phyloP scores from a whole-genome alignment of 768 basidiomycete species.

The Xanthoconium stramineum region DNA sequence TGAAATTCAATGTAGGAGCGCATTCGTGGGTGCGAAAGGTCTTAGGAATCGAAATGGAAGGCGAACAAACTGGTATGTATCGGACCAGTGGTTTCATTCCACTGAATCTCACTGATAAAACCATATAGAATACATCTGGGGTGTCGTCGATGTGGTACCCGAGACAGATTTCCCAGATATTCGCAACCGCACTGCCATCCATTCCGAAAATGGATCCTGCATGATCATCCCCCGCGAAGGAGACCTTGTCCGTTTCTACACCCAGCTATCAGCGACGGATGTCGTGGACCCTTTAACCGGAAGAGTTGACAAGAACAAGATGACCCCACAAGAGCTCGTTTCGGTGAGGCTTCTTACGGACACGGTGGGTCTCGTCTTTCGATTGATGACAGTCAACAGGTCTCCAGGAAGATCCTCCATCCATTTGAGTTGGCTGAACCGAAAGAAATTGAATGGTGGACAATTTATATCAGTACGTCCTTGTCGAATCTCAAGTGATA shows the following conservation, averaged over 20 bases:
- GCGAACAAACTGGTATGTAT: slow-evolving; percentile 41
- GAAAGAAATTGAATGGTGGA: slow-evolving; percentile 63
- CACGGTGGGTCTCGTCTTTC: neutral
- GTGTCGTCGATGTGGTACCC: slow-evolving; percentile 68
- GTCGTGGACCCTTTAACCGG: slow-evolving; percentile 41
- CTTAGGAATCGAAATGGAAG: slow-evolving; percentile 43
- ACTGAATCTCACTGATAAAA: slow-evolving; percentile 17
- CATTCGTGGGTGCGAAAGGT: slow-evolving; percentile 47
- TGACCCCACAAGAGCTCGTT: slow-evolving; percentile 50
- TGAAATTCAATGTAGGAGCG: slow-evolving; percentile 29
- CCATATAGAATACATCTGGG: slow-evolving; percentile 66
- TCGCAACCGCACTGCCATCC: slow-evolving; percentile 57
- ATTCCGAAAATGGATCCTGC: slow-evolving; percentile 63
- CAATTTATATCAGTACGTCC: slow-evolving; percentile 62
- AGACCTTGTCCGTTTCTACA: slow-evolving; percentile 66
- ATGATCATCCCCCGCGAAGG: slow-evolving; percentile 74
- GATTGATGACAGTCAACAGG: slow-evolving; percentile 31
- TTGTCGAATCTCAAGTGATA: neutral
- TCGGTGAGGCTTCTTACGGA: slow-evolving; percentile 35
- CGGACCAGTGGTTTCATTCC: neutral
- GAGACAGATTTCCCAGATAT: slow-evolving; percentile 77
- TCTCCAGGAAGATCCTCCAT: slow-evolving; percentile 50
- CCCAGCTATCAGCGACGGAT: slow-evolving; percentile 57
- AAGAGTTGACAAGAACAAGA: slow-evolving; percentile 49
- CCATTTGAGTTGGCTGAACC: slow-evolving; percentile 53